Percentiles rank a stretch among this genome's conserved stretches.
Evolutionary conservation across 768 basidiomycete species (phyloP).

Genomic region (Tulasnella sp.): DNA sequence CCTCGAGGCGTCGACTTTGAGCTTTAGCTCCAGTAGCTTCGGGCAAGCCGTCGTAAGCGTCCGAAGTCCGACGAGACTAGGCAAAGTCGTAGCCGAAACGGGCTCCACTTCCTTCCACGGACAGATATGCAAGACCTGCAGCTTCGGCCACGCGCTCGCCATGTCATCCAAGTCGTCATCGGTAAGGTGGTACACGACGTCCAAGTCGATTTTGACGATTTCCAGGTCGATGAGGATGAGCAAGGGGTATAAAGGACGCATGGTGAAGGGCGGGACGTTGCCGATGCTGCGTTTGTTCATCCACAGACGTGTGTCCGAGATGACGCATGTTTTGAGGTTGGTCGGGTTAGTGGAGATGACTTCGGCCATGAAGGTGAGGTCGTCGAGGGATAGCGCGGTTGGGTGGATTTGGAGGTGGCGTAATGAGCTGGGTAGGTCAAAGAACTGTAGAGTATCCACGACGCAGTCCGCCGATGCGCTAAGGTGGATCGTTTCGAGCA

Average conservation of each 20-base stretch:
- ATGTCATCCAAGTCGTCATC: constrained; percentile 11
- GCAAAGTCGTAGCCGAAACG: neutral
- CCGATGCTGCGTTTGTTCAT: constrained; percentile 12
- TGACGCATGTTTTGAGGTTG: constrained; percentile 9
- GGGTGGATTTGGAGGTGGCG: constrained; percentile 1
- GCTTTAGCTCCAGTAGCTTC: constrained; percentile 4
- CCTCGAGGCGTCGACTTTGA: constrained; percentile 12
- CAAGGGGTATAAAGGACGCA: constrained; percentile 5
- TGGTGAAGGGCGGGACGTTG: constrained; percentile 10
- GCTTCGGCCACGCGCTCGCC: constrained; percentile 18
- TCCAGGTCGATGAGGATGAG: constrained; percentile 1
- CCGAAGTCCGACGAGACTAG: constrained; percentile 7
- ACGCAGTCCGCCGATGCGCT: neutral
- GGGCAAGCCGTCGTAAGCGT: constrained; percentile 2
- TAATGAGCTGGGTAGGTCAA: constrained; percentile 1
- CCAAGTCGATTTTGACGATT: constrained; percentile 13
- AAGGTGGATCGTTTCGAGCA: neutral
- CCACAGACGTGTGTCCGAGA: constrained; percentile 23
- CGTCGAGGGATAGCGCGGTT: neutral
- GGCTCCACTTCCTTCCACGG: constrained; percentile 21
- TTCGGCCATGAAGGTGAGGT: neutral
- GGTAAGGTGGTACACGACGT: constrained; percentile 11
- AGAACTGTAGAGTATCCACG: constrained; percentile 8
- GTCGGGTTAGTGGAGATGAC: constrained; percentile 9
- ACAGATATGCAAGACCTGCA: constrained; percentile 9